phyloP scores from a whole-genome alignment of 768 basidiomycete species.

The Boletus rubescentipes region DNA sequence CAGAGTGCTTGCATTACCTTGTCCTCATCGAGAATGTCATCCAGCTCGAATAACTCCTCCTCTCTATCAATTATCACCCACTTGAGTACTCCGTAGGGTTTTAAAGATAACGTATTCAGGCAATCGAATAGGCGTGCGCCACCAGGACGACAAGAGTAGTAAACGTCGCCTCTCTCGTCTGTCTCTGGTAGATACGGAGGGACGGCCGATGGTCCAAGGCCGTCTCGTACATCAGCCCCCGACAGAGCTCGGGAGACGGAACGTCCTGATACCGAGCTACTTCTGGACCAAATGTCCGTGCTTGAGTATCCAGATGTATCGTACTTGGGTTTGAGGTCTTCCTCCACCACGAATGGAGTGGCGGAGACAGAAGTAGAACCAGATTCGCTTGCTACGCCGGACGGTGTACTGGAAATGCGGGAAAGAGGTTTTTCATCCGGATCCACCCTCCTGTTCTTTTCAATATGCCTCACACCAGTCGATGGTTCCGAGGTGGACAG shows the following conservation, averaged over 20 bases:
- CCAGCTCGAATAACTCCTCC: slow-evolving; percentile 72
- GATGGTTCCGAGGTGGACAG: slow-evolving; percentile 4
- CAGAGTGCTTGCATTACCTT: slow-evolving; percentile 80
- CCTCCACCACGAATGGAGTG: slow-evolving; percentile 11
- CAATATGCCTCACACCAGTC: not conserved
- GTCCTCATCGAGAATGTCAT: slow-evolving; percentile 70
- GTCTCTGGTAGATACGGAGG: slow-evolving; percentile 51
- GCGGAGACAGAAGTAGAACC: slow-evolving; percentile 1
- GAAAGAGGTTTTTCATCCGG: slow-evolving; percentile 1
- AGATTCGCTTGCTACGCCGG: slow-evolving; percentile 7
- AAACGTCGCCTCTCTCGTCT: slow-evolving; percentile 45
- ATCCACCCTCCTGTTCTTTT: not conserved
- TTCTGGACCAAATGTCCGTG: slow-evolving; percentile 1
- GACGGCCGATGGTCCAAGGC: slow-evolving; percentile 50
- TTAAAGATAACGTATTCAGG: slow-evolving; percentile 55
- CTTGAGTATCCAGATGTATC: slow-evolving; percentile 1
- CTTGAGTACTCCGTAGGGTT: slow-evolving; percentile 60
- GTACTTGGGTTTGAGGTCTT: slow-evolving; percentile 25
- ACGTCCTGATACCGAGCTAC: slow-evolving; percentile 4
- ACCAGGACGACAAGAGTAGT: slow-evolving; percentile 64
- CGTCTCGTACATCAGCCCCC: slow-evolving; percentile 37
- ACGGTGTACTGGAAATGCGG: slow-evolving; percentile 15
- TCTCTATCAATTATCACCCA: slow-evolving; percentile 74
- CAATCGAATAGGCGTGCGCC: slow-evolving; percentile 68
- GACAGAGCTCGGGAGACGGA: slow-evolving; percentile 13